Conservation (phyloP, 2,329 filamentous ascomycete species). For the Alternaria ethzedia region DNA sequence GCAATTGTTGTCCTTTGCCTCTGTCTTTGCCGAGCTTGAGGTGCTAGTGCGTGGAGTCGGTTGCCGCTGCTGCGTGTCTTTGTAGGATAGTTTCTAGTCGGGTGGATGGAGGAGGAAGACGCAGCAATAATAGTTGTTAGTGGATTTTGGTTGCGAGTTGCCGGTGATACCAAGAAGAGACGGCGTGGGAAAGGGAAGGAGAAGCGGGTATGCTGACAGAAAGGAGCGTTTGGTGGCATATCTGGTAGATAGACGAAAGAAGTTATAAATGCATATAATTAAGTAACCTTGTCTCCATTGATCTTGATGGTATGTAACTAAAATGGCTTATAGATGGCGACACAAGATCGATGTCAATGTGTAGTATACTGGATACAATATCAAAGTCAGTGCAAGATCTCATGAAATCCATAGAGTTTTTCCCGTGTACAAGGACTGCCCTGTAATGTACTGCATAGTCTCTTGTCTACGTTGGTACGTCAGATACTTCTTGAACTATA, state of each 20-base stretch:
- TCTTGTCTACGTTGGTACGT: not conserved
- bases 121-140: not conserved
- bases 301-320: not conserved
- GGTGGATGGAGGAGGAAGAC: not conserved
- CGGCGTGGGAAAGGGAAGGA: not conserved
- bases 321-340: not conserved
- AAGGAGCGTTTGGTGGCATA: not conserved
- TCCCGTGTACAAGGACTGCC: not conserved
- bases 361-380: not conserved
- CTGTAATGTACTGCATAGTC: not conserved
- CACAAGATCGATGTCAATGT: not conserved
- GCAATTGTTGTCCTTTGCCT: not conserved
- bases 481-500: not conserved
- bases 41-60: not conserved
- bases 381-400: not conserved
- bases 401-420: not conserved
- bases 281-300: not conserved
- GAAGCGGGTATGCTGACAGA: not conserved
- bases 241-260: conserved; percentile 13
- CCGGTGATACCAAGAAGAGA: not conserved
- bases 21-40: not conserved
- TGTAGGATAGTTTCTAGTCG: not conserved
- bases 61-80: not conserved
- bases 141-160: not conserved
- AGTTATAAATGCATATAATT: conserved; percentile 10